Evolutionary conservation across 2,329 filamentous ascomycete species (phyloP).

Genomic region (Trichoderma pleuroti): DNA sequence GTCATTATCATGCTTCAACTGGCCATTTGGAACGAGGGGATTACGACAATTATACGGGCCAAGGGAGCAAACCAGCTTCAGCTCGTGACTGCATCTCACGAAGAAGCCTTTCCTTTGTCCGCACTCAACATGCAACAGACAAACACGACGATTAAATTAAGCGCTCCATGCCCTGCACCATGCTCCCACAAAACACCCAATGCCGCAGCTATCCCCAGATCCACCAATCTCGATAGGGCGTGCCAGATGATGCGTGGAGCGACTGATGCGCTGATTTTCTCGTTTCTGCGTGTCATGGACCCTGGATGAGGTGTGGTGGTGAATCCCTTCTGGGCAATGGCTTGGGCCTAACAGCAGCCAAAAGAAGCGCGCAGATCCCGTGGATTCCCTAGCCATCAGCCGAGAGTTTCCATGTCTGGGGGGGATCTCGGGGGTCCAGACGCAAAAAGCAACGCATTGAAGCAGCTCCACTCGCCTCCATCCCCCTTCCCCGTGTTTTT

Average conservation of each 20-base stretch:
- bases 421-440: background rate
- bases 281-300: constrained; percentile 7
- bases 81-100: background rate
- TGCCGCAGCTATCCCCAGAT: constrained; percentile 8
- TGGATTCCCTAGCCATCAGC: constrained; percentile 10
- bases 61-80: background rate
- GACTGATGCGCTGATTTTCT: constrained; percentile 7
- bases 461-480: background rate
- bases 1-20: background rate
- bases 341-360: background rate
- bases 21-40: background rate
- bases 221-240: background rate
- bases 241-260: constrained; percentile 13
- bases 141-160: background rate
- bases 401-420: constrained; percentile 2
- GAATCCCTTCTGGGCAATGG: background rate
- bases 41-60: background rate
- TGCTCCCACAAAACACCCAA: background rate
- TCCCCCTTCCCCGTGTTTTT: background rate
- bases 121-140: background rate
- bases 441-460: background rate
- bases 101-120: background rate
- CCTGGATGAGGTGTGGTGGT: constrained; percentile 3
- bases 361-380: constrained; percentile 10
- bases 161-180: background rate